Base-by-base conservation (phyloP, 805 yeast species). In the Myxozyma mucilagina region DNA sequence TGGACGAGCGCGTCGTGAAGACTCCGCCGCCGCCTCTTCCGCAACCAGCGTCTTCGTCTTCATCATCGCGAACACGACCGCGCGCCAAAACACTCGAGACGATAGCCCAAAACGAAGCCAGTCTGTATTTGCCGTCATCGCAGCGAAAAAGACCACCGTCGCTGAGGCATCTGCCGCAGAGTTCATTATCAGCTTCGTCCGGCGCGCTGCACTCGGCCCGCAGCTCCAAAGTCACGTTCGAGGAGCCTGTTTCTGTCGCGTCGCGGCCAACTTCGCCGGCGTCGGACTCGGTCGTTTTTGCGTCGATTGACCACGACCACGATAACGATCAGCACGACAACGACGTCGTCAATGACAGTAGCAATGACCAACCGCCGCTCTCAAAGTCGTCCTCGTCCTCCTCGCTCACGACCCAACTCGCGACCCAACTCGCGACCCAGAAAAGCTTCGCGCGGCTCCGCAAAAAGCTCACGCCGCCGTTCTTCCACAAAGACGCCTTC, bases 51-150 rank as follows among this genome's bases (percentile, higher is more conserved):
- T 7, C 16, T 8, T 5, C 44, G 13, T 13, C 42, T 61, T 60
- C 54, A 8, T 48, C 63, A 6, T 39, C 57, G 7, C 59, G 43
- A n/a, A 38, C 56, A n/a, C 35, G 38, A 29, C 41, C 62, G 31
- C 61, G 67, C 47, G 67, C 67, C 13, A 51, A 62, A 8, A 63
- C 67, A n/a, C 57, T 63, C 47, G 67, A 63, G 29, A 63, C 67
- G 20, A 63, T 63, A 14, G 64, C 63, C 6, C 66, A 62, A 51
- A 62, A 62, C 35, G 51, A 60, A 3, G 36, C 63, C 31, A 11
- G 13, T 24, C 13, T 38, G 7, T n/a, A n/a, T n/a, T n/a, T n/a
- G 29, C 29, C 29, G 29, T 4, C 29, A 4, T 4, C 29, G 29
- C 29, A 4, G 4, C 29, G 4, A 24, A 24, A 4, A 24, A 2